Evolutionary conservation across 352 stramenopile genomes (phyloP), one percentile per base, ranked within the genome.

Genomic region (Pythium pyrilobum): DNA sequence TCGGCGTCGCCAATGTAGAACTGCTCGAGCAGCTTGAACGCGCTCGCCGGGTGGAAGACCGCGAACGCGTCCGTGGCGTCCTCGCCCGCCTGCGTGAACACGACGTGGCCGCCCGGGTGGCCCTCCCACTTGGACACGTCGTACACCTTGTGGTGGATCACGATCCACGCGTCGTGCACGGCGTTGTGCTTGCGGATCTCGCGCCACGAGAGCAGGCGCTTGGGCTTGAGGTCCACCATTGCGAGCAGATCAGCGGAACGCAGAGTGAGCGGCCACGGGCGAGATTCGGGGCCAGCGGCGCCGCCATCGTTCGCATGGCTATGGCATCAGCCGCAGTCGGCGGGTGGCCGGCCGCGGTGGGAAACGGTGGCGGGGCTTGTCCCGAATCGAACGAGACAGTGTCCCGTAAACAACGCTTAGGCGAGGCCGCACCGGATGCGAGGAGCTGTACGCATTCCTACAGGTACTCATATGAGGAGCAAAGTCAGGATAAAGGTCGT

Each of bases 31-130:
- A 97, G 69, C 56, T 92, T 92, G 65, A 96, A 92, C 16, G 95
- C 96, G 51, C 84, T 92, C 13, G 87, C 73, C 15, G 95, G 93
- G 71, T 99, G 97, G 67, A 98, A 99, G 38, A 97, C 95, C 13
- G 95, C 93, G 69, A 99, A 99, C 28, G 98, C 97, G 68, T 99
- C 97, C 4, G 97, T 99, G 64, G 96, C 96, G 67, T 99, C 97
- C 62, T 98, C 93, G 33, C 97, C 97, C 1, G 96, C 96, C 66
- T 98, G 92, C 24, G 96, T 98, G 62, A 98, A 97, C 69, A 99
- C 97, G 53, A 98, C 92, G 78, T 77, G 89, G 52, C 87, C 87
- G 34, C 87, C 87, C 39, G 87, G 87, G 57, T 96, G 87, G 41
- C 69, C 70, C 53, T 93, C 73, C 67, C 87, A 90, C 59, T 89